Base-by-base conservation (phyloP, 23 red algal species). In the Agarophyton chilense region DNA sequence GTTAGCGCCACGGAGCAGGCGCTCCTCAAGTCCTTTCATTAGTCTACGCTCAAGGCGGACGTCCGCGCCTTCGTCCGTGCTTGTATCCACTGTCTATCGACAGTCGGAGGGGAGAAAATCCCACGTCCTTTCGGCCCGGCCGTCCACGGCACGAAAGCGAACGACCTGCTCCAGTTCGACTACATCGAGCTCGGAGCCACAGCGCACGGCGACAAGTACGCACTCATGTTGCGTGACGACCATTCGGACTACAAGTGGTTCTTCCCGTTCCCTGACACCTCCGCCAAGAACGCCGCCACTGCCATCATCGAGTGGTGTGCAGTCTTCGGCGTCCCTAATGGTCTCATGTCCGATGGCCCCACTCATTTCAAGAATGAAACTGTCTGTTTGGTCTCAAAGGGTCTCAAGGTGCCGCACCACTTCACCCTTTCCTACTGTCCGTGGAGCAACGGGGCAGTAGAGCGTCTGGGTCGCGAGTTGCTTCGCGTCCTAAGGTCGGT, bases 141-240 rank as follows among this genome's bases (percentile, higher is more conserved):
- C 44, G 39, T 70, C 60, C 32, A 70, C 10, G 58, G 39, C 2
- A 72, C 82, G 4, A 86, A 88, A 41, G 4, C 47, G 9, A 88
- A 88, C 45, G 65, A 88, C 22, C 52, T 88, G 1, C 65, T 88
- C 6, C 83, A 76, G 66, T 88, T 88, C 66, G 82, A 86, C 62
- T 72, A 86, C 82, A 52, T 72, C 38, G 60, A 72, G 21, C 36
- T 86, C 24, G 82, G 51, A 35, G 13, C 0, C 4, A 13, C 32
- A 34, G 19, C 72, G 13, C 18, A 0, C 4, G 82, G 64, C 14
- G 19, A 47, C 31, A 86, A 47, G 82, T 86, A 86, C 39, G 25
- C 39, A 19, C 46, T 86, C 18, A 82, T 82, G 52, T 25, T 82
- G 6, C 32, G 41, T 4, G 78, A 63, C 18, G 35, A 82, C 35